Evolutionary conservation across 352 stramenopile genomes (phyloP), one percentile per base, ranked within the genome.

Genomic region (Elongisporangium undulatum): DNA sequence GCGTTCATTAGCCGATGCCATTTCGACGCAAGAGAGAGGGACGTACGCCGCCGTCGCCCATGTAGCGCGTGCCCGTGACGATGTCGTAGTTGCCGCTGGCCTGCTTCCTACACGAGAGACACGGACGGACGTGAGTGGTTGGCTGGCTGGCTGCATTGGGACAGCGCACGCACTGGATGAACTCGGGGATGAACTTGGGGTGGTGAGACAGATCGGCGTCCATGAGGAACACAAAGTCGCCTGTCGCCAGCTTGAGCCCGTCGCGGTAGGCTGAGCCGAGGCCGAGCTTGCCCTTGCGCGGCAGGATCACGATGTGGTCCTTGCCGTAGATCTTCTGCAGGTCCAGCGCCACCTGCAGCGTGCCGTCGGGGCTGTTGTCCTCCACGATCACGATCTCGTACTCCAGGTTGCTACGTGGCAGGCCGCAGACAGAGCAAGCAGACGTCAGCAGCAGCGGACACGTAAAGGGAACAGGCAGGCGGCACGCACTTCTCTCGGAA

Each of bases 301-400:
- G 90, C 6, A 99, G 74, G 61, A 99, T 98, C 51, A 89, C 74
- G 51, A 99, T 90, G 34, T 90, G 80, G 23, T 97, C 75, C 57
- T 95, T 87, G 55, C 92, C 90, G 73, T 96, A 98, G 21, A 98
- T 86, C 58, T 79, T 75, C 75, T 98, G 88, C 63, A 98, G 68
- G 26, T 96, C 74, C 21, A 92, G 61, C 19, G 97, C 97, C 38
- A 99, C 95, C 59, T 98, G 85, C 23, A 98, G 74, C 12, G 97
- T 99, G 9, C 93, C 91, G 67, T 99, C 97, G 6, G 96, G 96
- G 62, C 89, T 98, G 62, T 96, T 98, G 75, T 99, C 97, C 62
- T 99, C 97, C 9, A 99, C 94, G 41, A 99, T 90, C 34, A 99
- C 82, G 59, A 99, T 96, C 82, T 99, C 96, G 71, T 97, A 99